Evolutionary conservation across 2,329 filamentous ascomycete genomes (phyloP).

Genomic region (Neoascochyta sp.): DNA sequence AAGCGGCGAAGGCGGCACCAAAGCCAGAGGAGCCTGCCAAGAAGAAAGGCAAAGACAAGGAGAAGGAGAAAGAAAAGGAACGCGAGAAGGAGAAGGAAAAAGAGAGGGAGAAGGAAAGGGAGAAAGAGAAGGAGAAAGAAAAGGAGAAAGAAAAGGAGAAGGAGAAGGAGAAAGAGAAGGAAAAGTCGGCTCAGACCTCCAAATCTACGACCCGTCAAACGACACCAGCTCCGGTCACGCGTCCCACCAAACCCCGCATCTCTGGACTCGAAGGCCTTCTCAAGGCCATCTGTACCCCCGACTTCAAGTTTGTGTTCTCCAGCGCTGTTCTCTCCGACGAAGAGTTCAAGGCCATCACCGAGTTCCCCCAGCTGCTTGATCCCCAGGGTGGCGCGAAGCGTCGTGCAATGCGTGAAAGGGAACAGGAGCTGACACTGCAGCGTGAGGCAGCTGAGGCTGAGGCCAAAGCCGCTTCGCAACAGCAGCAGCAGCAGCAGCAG

Average conservation of each 20-base stretch:
- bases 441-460: slow-evolving; percentile 54
- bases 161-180: slow-evolving; percentile 22
- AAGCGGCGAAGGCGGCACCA: slow-evolving; percentile 21
- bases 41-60: slow-evolving; percentile 27
- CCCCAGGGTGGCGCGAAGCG: slow-evolving; percentile 76
- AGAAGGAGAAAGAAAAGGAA: slow-evolving; percentile 17
- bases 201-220: slow-evolving; percentile 28
- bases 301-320: slow-evolving; percentile 56
- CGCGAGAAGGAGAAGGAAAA: slow-evolving; percentile 6
- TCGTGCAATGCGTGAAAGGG: slow-evolving; percentile 65
- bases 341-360: slow-evolving; percentile 51
- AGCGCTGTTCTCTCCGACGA: slow-evolving; percentile 40
- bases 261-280: slow-evolving; percentile 37
- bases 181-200: slow-evolving; percentile 24
- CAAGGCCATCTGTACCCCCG: slow-evolving; percentile 39
- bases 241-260: slow-evolving; percentile 14
- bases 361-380: slow-evolving; percentile 78
- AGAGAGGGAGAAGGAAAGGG: slow-evolving; percentile 5
- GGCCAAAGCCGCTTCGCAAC: slow-evolving; percentile 44
- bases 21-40: slow-evolving; percentile 30
- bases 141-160: slow-evolving; percentile 22
- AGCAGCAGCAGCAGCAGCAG: no score
- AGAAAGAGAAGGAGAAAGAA: slow-evolving; percentile 17
- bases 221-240: slow-evolving; percentile 8
- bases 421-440: slow-evolving; percentile 52